These are phyloP conservation scores for Plasmodium chabaudi DNA, from an alignment of 169 alveolate genomes.

Conservation along the genomic window DNA sequence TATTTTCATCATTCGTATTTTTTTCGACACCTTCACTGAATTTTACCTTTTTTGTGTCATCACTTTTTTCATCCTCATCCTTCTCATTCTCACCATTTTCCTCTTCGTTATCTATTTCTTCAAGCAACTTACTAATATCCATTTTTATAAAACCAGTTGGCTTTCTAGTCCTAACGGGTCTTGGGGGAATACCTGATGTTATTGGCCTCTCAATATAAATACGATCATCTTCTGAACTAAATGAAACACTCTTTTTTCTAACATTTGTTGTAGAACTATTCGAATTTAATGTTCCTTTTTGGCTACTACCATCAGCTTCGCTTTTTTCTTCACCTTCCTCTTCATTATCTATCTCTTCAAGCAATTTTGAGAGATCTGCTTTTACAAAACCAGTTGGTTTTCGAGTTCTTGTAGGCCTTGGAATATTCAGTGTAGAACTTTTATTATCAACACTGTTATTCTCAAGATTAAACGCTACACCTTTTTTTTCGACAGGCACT, in stretches of 20 bases:
- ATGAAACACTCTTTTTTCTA: conserved; percentile 28
- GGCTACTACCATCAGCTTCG: not conserved
- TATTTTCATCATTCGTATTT: not conserved
- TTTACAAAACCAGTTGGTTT: conserved; percentile 61
- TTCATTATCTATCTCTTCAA: conserved; percentile 47
- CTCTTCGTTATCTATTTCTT: conserved; percentile 18
- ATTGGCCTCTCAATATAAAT: conserved; percentile 21
- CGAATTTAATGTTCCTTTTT: not conserved
- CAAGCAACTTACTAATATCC: conserved; percentile 16
- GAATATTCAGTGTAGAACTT: not conserved
- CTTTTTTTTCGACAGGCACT: not conserved
- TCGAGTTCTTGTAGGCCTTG: conserved; percentile 40
- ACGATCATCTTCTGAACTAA: conserved; percentile 36
- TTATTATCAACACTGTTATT: conserved; percentile 5
- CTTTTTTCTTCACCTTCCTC: conserved; percentile 4
- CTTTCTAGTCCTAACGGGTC: conserved; percentile 52
- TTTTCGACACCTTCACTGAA: not conserved
- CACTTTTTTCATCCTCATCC: not conserved
- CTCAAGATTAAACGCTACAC: conserved; percentile 18
- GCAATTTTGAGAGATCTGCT: conserved; percentile 21
- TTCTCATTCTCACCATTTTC: not conserved
- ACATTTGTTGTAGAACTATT: not conserved
- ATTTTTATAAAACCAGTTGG: conserved; percentile 60
- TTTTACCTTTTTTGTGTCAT: not conserved
- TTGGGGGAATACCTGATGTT: conserved; percentile 6